Base-by-base conservation (phyloP, 176 grass and related monocot species). In the Triticum aestivum region DNA sequence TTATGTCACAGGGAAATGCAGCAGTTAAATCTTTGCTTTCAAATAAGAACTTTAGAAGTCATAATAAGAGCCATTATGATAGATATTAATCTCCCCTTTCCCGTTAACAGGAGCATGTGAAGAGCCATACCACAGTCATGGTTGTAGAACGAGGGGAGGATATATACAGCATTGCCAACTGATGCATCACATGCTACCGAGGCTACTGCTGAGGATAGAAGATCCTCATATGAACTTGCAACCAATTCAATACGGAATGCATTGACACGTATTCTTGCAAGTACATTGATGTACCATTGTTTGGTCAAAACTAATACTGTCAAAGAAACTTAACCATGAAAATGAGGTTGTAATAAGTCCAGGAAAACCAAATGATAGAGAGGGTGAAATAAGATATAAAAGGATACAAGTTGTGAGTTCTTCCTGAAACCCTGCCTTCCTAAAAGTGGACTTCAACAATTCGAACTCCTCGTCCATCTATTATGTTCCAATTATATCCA, bases 71-170 rank as follows among this genome's bases (percentile, higher is more conserved):
- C 39, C 39, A 41, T 41, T 41, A 41, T 41, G 39, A 9, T 41
- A 41, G 9, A 41, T 41, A 41, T 41, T 41, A 41, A 41, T 41
- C 8, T 41, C 39, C 39, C 39, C 9, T 41, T 41, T 41, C 39
- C 39, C 39, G 39, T 41, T 9, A 41, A 41, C 39, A 41, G 39
- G 39, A 41, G 39, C 39, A 41, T 41, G 39, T 41, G 39, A 41
- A 41, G 17, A 56, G 52, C 18, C 54, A 30, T 98, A 98, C 94
- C 92, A 4, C 92, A 96, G 72, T 96, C 97, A 87, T 98, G 94
- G 82, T 96, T 98, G 86, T 98, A 98, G 80, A 94, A 96, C 68
- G 97, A 96, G 12, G 97, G 92, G 76, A 98, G 84, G 86, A 98
- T 92, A 68, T 98, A 98, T 79, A 96, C 85, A 52, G 94, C 97